Conservation (phyloP, 768 basidiomycete species). For the Hericium erinaceus region DNA sequence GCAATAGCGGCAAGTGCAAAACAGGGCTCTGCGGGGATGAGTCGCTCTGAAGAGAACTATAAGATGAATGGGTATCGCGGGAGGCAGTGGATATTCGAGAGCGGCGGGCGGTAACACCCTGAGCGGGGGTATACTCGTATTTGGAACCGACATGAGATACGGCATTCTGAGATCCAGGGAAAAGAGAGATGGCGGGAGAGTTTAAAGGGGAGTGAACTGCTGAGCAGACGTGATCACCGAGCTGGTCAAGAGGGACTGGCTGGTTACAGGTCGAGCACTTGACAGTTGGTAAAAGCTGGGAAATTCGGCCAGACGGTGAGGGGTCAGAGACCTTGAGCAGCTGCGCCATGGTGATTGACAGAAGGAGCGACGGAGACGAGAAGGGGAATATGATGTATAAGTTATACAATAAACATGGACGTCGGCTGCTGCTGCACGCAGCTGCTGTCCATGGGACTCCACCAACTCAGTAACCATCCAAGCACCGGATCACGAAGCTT, state of each 20-base stretch:
- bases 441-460: no score
- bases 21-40: neutral
- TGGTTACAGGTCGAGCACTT: slow-evolving; percentile 75
- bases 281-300: slow-evolving; percentile 70
- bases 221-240: slow-evolving; percentile 73
- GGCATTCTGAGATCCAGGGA: slow-evolving; percentile 1
- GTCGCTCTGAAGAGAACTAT: neutral
- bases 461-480: no score
- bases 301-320: slow-evolving; percentile 24
- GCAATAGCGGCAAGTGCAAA: neutral
- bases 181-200: slow-evolving; percentile 38
- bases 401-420: no score
- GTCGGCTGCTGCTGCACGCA: no score
- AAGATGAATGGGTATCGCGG: neutral
- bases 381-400: no score
- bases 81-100: neutral
- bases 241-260: slow-evolving; percentile 60
- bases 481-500: no score
- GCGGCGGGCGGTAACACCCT: neutral
- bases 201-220: slow-evolving; percentile 32
- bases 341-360: slow-evolving; percentile 18
- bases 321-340: slow-evolving; percentile 14
- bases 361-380: no score
- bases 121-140: no score
- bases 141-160: neutral